Evolutionary conservation across 225 moss, liverwort and hornwort genomes (phyloP).

Genomic region (Pleurozium schreberi): DNA sequence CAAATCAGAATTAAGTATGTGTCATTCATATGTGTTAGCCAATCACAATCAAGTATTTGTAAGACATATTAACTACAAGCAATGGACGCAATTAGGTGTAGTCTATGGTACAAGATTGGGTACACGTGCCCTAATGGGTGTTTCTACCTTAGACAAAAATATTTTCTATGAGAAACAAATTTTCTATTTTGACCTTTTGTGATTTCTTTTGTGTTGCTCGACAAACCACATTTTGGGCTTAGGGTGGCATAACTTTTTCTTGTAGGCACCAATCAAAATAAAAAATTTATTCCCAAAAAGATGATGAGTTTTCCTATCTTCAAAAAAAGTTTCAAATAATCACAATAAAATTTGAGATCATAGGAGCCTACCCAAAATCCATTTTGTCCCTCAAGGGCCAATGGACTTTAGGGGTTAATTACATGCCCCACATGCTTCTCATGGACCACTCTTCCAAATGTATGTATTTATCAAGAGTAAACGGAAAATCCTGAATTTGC

Average conservation of each 20-base stretch:
- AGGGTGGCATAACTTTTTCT: background rate
- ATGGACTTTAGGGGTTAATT: background rate
- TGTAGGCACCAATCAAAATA: background rate
- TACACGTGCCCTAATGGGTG: no score
- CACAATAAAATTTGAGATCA: background rate
- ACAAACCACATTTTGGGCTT: background rate
- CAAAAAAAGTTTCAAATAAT: background rate
- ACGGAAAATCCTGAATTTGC: background rate
- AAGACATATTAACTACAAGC: no score
- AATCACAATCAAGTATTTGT: no score
- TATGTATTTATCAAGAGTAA: background rate
- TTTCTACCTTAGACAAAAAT: background rate
- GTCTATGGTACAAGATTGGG: no score
- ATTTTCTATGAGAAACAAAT: background rate
- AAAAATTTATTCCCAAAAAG: background rate
- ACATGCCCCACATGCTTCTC: background rate
- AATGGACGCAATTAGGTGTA: no score
- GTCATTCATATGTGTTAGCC: no score
- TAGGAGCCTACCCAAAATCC: background rate
- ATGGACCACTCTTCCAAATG: background rate
- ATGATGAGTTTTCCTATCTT: background rate
- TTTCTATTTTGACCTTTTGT: background rate
- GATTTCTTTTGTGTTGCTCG: background rate
- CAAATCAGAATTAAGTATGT: no score
- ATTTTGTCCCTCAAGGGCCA: background rate